A percentile compares a stretch with the other conserved stretches of the same genome.
Conservation (phyloP, 2,329 filamentous ascomycete genomes). For the Zasmidium citrigriseum region DNA sequence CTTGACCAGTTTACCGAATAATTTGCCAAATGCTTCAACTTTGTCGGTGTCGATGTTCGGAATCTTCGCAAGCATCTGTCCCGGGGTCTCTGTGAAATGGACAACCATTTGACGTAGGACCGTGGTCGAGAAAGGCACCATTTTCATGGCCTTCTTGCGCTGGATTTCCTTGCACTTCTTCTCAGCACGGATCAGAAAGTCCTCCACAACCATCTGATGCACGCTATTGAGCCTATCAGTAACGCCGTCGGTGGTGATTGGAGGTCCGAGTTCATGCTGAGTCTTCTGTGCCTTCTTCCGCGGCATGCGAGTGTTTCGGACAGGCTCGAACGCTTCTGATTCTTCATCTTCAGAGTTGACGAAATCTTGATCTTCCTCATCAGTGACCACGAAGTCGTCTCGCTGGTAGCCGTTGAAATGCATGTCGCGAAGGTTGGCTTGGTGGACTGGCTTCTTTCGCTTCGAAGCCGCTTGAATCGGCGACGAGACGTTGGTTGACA, state of each 20-base stretch:
- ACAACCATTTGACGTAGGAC: slow-evolving; percentile 74
- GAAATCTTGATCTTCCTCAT: slow-evolving; percentile 29
- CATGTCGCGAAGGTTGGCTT: slow-evolving; percentile 29
- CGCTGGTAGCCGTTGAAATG: slow-evolving; percentile 37
- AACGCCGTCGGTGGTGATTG: slow-evolving; percentile 59
- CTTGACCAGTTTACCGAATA: slow-evolving; percentile 62
- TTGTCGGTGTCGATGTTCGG: slow-evolving; percentile 63
- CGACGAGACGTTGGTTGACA: slow-evolving; percentile 69
- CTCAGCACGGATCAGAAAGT: slow-evolving; percentile 66
- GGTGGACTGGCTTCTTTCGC: slow-evolving; percentile 32
- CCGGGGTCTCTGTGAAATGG: slow-evolving; percentile 62
- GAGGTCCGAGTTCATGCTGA: slow-evolving; percentile 52
- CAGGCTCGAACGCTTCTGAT: slow-evolving; percentile 50
- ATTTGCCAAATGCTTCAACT: slow-evolving; percentile 61
- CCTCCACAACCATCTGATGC: slow-evolving; percentile 64
- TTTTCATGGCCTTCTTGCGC: slow-evolving; percentile 58
- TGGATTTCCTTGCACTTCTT: slow-evolving; percentile 62
- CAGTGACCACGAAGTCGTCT: slow-evolving; percentile 39
- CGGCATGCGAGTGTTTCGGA: slow-evolving; percentile 34
- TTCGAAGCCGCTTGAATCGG: slow-evolving; percentile 54
- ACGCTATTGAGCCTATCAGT: slow-evolving; percentile 58
- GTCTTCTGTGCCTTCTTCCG: slow-evolving; percentile 37
- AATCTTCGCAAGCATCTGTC: slow-evolving; percentile 62
- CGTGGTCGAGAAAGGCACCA: slow-evolving; percentile 66
- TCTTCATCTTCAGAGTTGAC: slow-evolving; percentile 41